Conservation (phyloP, 2,329 filamentous ascomycete species). For the Trichoderma sp. region DNA sequence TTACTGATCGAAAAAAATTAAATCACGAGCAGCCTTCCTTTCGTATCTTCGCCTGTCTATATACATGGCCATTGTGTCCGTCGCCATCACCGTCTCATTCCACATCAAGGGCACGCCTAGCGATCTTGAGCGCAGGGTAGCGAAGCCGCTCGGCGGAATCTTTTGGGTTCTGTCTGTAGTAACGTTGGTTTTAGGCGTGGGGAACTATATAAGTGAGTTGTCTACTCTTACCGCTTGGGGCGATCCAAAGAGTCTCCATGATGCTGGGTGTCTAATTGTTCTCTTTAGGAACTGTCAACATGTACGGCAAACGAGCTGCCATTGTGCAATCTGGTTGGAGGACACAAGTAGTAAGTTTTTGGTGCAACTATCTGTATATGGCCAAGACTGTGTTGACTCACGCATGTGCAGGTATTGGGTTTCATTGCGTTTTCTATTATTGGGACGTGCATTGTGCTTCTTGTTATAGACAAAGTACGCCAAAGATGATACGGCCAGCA, state of each 20-base stretch:
- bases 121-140: constrained; percentile 72
- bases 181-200: constrained; percentile 77
- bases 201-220: constrained; percentile 80
- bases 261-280: background rate
- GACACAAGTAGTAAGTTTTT: constrained; percentile 72
- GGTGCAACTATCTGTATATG: background rate
- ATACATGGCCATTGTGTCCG: constrained; percentile 86
- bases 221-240: background rate
- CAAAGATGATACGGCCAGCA: background rate
- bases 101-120: constrained; percentile 79
- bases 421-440: constrained; percentile 66
- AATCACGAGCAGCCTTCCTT: constrained; percentile 64
- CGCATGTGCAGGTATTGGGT: constrained; percentile 58
- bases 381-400: background rate
- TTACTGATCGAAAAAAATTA: background rate
- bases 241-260: background rate
- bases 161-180: constrained; percentile 84
- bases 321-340: constrained; percentile 94
- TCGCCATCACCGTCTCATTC: constrained; percentile 92
- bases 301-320: constrained; percentile 77
- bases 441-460: constrained; percentile 65
- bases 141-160: constrained; percentile 79
- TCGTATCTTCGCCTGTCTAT: constrained; percentile 88
- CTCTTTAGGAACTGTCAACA: constrained; percentile 67
- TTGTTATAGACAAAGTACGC: constrained; percentile 53